phyloP scores from a whole-genome alignment of 2,329 filamentous ascomycete genomes.

The Drechslerella coelobrocha region DNA sequence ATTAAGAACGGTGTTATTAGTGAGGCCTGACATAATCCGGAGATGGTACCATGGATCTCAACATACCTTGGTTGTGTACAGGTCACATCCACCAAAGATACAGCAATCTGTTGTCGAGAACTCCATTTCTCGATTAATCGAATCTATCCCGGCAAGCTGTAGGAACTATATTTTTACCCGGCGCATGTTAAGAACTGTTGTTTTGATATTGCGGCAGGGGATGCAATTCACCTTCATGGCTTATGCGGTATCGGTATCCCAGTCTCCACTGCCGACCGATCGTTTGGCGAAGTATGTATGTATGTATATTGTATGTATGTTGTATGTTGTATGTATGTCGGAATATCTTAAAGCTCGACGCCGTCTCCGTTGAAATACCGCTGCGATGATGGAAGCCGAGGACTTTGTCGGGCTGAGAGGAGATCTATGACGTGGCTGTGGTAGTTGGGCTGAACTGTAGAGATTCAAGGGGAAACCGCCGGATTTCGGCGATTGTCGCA shows the following conservation, averaged over 20 bases:
- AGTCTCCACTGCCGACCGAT: background rate
- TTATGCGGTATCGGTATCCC: slow-evolving; percentile 2
- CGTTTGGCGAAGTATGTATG: background rate
- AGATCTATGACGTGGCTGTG: background rate
- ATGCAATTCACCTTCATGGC: slow-evolving; percentile 45
- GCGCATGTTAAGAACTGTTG: slow-evolving; percentile 42
- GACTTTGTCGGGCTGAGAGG: background rate
- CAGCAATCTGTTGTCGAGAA: slow-evolving; percentile 94
- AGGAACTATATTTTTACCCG: slow-evolving; percentile 71
- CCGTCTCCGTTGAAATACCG: no score
- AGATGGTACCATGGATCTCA: background rate
- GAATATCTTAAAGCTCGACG: background rate
- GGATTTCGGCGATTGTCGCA: slow-evolving; percentile 29
- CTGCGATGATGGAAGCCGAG: no score
- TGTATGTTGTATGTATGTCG: background rate
- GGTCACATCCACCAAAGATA: slow-evolving; percentile 89
- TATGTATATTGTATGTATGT: background rate
- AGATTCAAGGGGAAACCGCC: slow-evolving; percentile 28
- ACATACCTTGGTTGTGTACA: slow-evolving; percentile 84
- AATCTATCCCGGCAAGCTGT: slow-evolving; percentile 86
- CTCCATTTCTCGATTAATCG: slow-evolving; percentile 89
- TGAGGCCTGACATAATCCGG: background rate
- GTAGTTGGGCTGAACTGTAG: background rate
- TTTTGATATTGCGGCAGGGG: slow-evolving; percentile 44
- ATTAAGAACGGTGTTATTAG: background rate